A percentile compares a stretch with the other conserved stretches of the same genome.
phyloP scores from a whole-genome alignment of 805 yeast genomes.

The Maudiozyma saulgeensis region DNA sequence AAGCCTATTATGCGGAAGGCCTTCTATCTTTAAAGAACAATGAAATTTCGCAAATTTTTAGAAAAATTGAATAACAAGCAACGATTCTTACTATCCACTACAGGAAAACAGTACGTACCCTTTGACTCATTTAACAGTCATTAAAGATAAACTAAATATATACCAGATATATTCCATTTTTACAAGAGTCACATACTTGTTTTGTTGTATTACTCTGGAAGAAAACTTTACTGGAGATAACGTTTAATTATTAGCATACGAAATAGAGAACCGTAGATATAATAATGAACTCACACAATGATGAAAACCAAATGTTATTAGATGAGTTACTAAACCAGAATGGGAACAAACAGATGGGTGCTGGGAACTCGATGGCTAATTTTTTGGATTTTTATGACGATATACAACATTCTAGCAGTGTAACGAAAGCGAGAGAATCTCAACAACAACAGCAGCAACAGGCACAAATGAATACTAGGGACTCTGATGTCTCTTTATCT shows the following conservation, averaged over 20 bases:
- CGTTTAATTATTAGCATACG: too few relatives aligned
- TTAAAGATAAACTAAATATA: too few relatives aligned
- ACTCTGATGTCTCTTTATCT: background rate
- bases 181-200: too few relatives aligned
- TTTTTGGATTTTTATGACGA: constrained; percentile 1
- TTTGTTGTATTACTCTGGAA: too few relatives aligned
- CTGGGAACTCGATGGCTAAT: background rate
- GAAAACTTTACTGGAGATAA: too few relatives aligned
- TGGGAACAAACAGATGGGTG: background rate
- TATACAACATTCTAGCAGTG: background rate
- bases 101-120: too few relatives aligned
- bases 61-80: too few relatives aligned
- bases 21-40: background rate
- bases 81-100: too few relatives aligned
- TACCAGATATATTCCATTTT: too few relatives aligned
- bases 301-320: constrained; percentile 8
- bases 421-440: background rate
- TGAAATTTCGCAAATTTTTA: background rate
- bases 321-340: constrained; percentile 6
- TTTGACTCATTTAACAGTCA: too few relatives aligned
- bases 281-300: constrained; percentile 1
- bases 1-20: background rate
- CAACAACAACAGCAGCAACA: background rate
- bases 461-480: too few relatives aligned
- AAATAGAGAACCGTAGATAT: background rate